Evolutionary conservation across 345 rosid species (phyloP).

Genomic region (rapeseed (Brassica napus)): Da-Ae NC_063440.1:22970001-22970500

Average conservation of each 20-base stretch:
- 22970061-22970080: too few relatives aligned
- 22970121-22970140: not conserved
- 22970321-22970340: not conserved
- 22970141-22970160: not conserved
- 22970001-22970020: not conserved
- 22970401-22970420: slow-evolving; percentile 53
- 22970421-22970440: slow-evolving; percentile 48
- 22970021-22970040: not conserved
- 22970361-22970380: not conserved
- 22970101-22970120: too few relatives aligned
- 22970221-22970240: not conserved
- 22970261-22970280: not conserved
- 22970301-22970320: not conserved
- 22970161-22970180: not conserved
- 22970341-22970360: not conserved
- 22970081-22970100: too few relatives aligned
- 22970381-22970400: slow-evolving; percentile 47
- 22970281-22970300: not conserved
- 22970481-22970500: slow-evolving; percentile 51
- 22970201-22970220: not conserved
- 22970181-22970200: not conserved
- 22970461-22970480: slow-evolving; percentile 45
- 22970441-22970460: slow-evolving; percentile 17
- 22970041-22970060: not conserved
- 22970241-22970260: not conserved